phyloP scores from a whole-genome alignment of 257 asterid genomes.

The Pogostemon cablin region DNA sequence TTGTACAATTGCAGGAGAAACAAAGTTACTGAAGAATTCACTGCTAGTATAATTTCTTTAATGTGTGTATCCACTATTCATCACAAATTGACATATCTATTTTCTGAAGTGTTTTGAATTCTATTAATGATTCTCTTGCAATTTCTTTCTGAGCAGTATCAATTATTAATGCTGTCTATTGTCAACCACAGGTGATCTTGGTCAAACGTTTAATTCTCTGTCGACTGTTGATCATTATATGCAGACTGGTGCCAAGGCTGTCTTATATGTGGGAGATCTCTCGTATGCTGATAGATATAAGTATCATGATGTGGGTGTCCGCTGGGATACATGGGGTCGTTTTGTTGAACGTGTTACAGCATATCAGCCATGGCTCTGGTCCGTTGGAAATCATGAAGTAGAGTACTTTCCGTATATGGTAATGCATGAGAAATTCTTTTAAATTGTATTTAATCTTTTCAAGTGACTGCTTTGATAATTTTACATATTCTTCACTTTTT shows the following conservation, averaged over 20 bases:
- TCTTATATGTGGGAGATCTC: slow-evolving; percentile 94
- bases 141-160: neutral
- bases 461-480: neutral
- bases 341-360: slow-evolving; percentile 81
- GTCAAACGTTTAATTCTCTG: slow-evolving; percentile 93
- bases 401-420: slow-evolving; percentile 92
- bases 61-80: slow-evolving; percentile 3
- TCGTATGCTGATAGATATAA: slow-evolving; percentile 92
- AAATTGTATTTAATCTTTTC: slow-evolving; percentile 2
- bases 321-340: slow-evolving; percentile 99
- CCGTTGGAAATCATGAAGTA: slow-evolving; percentile 95
- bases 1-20: neutral
- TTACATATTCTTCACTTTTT: neutral
- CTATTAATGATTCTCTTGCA: slow-evolving; percentile 9
- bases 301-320: slow-evolving; percentile 81
- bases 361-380: slow-evolving; percentile 93
- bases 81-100: slow-evolving; percentile 3
- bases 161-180: slow-evolving; percentile 23
- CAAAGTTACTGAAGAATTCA: neutral
- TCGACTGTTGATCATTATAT: slow-evolving; percentile 79
- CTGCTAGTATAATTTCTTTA: neutral
- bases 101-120: neutral
- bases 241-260: slow-evolving; percentile 72
- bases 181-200: slow-evolving; percentile 84
- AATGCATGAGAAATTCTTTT: slow-evolving; percentile 34